Conservation (phyloP, 805 yeast genomes). For the Ascoidea asiatica region DNA sequence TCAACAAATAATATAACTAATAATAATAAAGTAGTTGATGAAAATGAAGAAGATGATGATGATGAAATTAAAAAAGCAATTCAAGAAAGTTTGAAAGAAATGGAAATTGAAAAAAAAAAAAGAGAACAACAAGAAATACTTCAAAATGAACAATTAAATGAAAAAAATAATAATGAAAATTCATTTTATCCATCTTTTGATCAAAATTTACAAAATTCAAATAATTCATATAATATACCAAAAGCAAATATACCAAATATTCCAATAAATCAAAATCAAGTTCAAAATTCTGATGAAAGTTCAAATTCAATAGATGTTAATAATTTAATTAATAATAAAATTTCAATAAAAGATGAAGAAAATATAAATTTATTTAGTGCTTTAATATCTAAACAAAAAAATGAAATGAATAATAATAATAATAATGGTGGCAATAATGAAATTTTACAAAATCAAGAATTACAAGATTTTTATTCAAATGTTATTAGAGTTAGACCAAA, state of each 20-base stretch:
- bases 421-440: constrained; percentile 10
- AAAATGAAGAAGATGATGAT: constrained; percentile 49
- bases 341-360: constrained; percentile 55
- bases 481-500: constrained; percentile 58
- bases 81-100: constrained; percentile 75
- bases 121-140: constrained; percentile 6
- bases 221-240: too few species aligned
- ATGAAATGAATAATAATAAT: constrained; percentile 13
- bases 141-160: background rate
- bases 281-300: background rate
- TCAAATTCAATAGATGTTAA: background rate
- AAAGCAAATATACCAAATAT: too few species aligned
- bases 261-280: background rate
- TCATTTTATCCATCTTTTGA: too few species aligned
- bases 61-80: constrained; percentile 90
- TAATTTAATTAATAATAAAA: constrained; percentile 6
- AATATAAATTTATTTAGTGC: constrained; percentile 56
- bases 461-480: constrained; percentile 45
- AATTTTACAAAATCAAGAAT: constrained; percentile 29
- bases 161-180: too few species aligned
- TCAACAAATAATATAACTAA: constrained; percentile 1
- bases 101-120: constrained; percentile 26
- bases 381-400: constrained; percentile 35
- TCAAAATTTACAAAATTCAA: background rate
- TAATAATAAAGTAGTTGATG: constrained; percentile 1